Conservation (phyloP, 192 early-diverging fungal species). For the Backusella circina region DNA sequence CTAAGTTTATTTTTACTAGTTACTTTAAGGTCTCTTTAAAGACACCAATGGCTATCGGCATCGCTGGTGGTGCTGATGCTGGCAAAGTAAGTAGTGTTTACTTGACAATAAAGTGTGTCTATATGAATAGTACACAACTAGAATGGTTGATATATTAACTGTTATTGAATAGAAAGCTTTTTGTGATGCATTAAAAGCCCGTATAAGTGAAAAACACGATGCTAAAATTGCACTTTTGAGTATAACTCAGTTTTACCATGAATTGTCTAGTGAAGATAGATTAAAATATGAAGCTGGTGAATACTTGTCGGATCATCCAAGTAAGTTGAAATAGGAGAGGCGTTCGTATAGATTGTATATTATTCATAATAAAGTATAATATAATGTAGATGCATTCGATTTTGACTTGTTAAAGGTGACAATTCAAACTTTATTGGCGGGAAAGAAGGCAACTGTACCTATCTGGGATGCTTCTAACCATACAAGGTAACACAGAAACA, state of each 20-base stretch:
- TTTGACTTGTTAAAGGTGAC: conserved; percentile 60
- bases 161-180: conserved; percentile 24
- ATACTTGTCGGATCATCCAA: conserved; percentile 70
- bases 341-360: neutral
- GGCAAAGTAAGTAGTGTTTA: conserved; percentile 39
- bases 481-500: conserved; percentile 35
- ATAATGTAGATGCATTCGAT: conserved; percentile 63
- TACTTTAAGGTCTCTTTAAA: conserved; percentile 27
- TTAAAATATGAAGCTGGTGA: conserved; percentile 41
- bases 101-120: too few relatives aligned
- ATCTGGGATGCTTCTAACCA: conserved; percentile 57
- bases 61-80: conserved; percentile 47
- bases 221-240: conserved; percentile 52
- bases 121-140: too few relatives aligned
- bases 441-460: conserved; percentile 53
- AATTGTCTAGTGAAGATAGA: conserved; percentile 51
- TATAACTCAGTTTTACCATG: conserved; percentile 65
- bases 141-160: conserved; percentile 9
- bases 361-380: conserved; percentile 25
- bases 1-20: neutral
- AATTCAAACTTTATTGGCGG: conserved; percentile 46
- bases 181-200: conserved; percentile 1
- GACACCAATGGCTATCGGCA: conserved; percentile 45
- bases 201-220: neutral
- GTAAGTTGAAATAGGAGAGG: conserved; percentile 15